Percentiles rank a stretch among this genome's conserved stretches.
phyloP scores from a whole-genome alignment of 768 basidiomycete genomes.

The Amanita polypyramis region DNA sequence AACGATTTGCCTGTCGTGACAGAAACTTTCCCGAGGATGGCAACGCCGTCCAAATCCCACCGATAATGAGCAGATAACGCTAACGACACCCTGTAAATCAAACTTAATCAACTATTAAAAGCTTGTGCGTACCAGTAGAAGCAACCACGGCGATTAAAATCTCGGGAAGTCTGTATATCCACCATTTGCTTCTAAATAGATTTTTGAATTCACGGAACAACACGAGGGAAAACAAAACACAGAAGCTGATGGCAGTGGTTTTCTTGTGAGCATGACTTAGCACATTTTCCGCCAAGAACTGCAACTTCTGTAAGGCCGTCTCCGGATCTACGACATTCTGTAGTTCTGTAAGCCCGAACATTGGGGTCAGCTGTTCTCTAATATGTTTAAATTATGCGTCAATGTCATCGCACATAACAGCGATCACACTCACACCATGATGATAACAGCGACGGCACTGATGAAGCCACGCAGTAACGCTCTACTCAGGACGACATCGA shows the following conservation, averaged over 20 bases:
- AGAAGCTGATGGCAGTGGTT: slow-evolving; percentile 70
- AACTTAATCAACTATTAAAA: not conserved
- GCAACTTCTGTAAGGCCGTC: slow-evolving; percentile 64
- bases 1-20: slow-evolving; percentile 50
- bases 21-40: slow-evolving; percentile 73
- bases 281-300: slow-evolving; percentile 59
- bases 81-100: slow-evolving; percentile 17
- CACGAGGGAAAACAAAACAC: slow-evolving; percentile 58
- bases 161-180: slow-evolving; percentile 78
- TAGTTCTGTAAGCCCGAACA: slow-evolving; percentile 68
- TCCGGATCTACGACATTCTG: slow-evolving; percentile 46
- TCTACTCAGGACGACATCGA: slow-evolving; percentile 87
- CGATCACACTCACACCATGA: slow-evolving; percentile 53
- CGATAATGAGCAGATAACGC: slow-evolving; percentile 57
- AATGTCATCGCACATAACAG: not conserved
- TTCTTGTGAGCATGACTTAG: slow-evolving; percentile 46
- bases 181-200: slow-evolving; percentile 49
- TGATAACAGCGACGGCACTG: slow-evolving; percentile 75
- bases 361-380: slow-evolving; percentile 80
- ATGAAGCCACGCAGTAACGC: slow-evolving; percentile 85
- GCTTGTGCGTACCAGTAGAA: slow-evolving; percentile 56
- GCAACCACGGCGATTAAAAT: slow-evolving; percentile 80
- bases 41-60: slow-evolving; percentile 76
- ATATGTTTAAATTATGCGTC: not conserved
- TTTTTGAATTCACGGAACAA: slow-evolving; percentile 47